A percentile compares a stretch with the other conserved stretches of the same genome.
Conservation (phyloP, 208 protist species). For the Borovskyia barvae region DNA sequence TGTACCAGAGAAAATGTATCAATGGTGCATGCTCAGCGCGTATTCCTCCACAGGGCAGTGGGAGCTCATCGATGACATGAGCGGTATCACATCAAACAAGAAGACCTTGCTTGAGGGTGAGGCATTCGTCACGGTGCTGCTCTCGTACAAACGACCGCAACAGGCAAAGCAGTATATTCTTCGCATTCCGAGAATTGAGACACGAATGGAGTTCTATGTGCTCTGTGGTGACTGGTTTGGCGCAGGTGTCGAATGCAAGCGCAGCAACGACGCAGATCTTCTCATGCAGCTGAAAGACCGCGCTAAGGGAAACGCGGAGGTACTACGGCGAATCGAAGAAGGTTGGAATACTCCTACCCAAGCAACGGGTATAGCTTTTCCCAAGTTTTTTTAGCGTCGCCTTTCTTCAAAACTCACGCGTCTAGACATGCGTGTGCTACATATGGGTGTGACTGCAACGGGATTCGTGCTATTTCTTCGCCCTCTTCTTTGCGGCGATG, state of each 20-base stretch:
- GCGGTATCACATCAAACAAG: conserved; percentile 29
- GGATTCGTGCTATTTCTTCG: conserved; percentile 2
- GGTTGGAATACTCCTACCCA: conserved; percentile 63
- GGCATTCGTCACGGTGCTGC: conserved; percentile 53
- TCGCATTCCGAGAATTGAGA: conserved; percentile 58
- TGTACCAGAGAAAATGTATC: conserved; percentile 74
- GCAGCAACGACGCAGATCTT: conserved; percentile 50
- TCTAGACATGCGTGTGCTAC: too few species aligned
- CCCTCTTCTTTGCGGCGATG: background rate
- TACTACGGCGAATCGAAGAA: conserved; percentile 59
- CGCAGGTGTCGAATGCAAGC: conserved; percentile 67
- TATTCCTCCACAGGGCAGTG: conserved; percentile 61
- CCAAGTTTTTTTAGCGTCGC: conserved; percentile 38
- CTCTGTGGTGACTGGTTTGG: conserved; percentile 68
- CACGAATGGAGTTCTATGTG: conserved; percentile 83
- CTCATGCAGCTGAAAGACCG: conserved; percentile 64
- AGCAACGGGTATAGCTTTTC: conserved; percentile 35
- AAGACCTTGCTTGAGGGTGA: conserved; percentile 49
- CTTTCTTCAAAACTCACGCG: too few species aligned
- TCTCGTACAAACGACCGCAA: conserved; percentile 47
- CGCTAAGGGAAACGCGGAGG: conserved; percentile 53
- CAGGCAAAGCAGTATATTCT: conserved; percentile 75
- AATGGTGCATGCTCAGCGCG: conserved; percentile 66
- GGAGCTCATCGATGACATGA: conserved; percentile 67
- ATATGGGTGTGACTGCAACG: too few species aligned